Evolutionary conservation across 2,329 filamentous ascomycete genomes (phyloP), one percentile per base, ranked within the genome.

Genomic region (Cadophora sp.): DNA sequence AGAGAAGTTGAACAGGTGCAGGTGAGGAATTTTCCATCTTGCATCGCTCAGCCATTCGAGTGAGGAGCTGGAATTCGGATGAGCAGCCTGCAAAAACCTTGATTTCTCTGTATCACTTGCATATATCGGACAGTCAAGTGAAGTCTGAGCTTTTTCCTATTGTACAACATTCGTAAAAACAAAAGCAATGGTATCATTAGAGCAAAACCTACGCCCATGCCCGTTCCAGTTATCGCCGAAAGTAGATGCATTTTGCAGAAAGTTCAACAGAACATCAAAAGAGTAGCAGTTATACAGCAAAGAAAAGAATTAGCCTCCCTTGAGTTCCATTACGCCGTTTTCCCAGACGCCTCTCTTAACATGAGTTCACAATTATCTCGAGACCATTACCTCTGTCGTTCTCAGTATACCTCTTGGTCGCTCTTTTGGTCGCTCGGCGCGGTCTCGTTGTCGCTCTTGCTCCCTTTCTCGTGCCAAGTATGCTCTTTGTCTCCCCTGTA

Each of bases 311-410:
- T 27, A 6, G n/a, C n/a, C n/a, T 0, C 1, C 20, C 53, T 13
- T 9, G 20, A 48, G 20, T 16, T 24, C 36, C 55, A 18, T 43
- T 43, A 36, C 55, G 36, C 36, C 36, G 13, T 43, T 58, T 43
- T 9, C 36, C 33, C 11, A 16, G n/a, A 24, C n/a, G 55, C 55
- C 36, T 43, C 27, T 11, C 55, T n/a, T 9, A 24, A 13, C 33
- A 41, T 4, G 4, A 50, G 24, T 45, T 14, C 14, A 33, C 11
- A 18, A 39, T 68, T 56, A 69, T 65, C 66, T 59, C 24, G 66
- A 53, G 27, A 72, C 55, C 59, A 51, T 64, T 13, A 72, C 66
- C 51, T 72, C 70, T 24, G 67, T 71, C 27, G 70, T 72, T 56
- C 62, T 72, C 55, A 73, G 36, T 36, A 73, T 72, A 4, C 67